Base-by-base conservation (phyloP, 768 basidiomycete species). In the Mycena galericulata region DNA sequence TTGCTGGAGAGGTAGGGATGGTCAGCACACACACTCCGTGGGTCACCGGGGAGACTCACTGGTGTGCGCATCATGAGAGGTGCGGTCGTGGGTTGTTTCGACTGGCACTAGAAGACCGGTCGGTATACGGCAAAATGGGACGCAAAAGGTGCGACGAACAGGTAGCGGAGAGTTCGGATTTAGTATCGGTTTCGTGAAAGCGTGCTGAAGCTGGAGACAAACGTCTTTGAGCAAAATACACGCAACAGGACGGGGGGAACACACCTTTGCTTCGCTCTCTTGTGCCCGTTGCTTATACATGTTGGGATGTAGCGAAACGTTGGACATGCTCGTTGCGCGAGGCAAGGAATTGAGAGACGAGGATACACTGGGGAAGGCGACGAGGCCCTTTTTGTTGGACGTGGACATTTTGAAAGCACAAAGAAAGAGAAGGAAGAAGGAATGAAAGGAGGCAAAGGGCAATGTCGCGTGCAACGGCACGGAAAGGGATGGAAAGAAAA, bases 241-340 rank as follows among this genome's bases (percentile, higher is more conserved):
- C 26, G 3, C 29, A 47, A 46, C 65, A 43, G 29, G 36, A n/a
- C 24, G 14, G 36, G 7, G 2, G 46, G 29, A 10, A 74, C 80
- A 63, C 45, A 92, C 92, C 87, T 93, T 92, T 43, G 90, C 91
- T 79, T 93, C 89, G 73, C 92, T 92, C 78, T 92, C 88, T 6
- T 89, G 87, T 36, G 88, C 87, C 38, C 87, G 86, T 64, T 88
- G 86, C 1, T 89, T 87, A 75, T 90, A 91, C 89, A 91, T 89
- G 74, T 83, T 86, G 1, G 87, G 88, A 78, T 94, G 92, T 1
- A 94, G 81, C 1, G 88, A 81, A 30, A 94, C 85, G 72, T 84
- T 84, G 72, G 87, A 85, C 57, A 94, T 83, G 79, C 86, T 91
- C 73, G 88, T 92, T 11, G 92, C 92, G 72, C 90, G 87, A 0